phyloP scores from a whole-genome alignment of 257 asterid genomes.

The Solanum pennellii region DNA sequence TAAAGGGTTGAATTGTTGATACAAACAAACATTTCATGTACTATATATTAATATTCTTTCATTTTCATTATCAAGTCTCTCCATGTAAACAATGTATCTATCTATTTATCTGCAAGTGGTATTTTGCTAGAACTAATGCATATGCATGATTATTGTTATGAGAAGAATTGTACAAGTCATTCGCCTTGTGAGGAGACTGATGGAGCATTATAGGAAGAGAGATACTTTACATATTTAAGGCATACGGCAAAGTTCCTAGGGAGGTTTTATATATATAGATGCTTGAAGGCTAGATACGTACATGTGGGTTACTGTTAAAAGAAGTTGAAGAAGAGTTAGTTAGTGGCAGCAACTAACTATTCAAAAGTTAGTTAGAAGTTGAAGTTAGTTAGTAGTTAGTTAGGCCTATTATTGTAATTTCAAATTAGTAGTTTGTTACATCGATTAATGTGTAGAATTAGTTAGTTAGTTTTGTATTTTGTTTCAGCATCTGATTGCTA shows the following conservation, averaged over 20 bases:
- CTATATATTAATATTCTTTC: background rate
- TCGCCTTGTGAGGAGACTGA: too few species aligned
- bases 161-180: background rate
- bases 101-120: background rate
- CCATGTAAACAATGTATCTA: background rate
- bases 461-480: too few species aligned
- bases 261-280: background rate
- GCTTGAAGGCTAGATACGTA: background rate
- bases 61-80: background rate
- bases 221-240: background rate
- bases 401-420: too few species aligned
- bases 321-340: too few species aligned
- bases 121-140: background rate
- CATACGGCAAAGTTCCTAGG: background rate
- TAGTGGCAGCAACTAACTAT: too few species aligned
- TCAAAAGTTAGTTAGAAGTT: too few species aligned
- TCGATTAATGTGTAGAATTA: too few species aligned
- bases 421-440: too few species aligned
- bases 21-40: background rate
- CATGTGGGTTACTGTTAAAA: too few species aligned
- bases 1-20: background rate
- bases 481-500: too few species aligned
- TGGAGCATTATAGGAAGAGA: background rate
- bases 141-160: background rate
- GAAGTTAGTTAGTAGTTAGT: too few species aligned